phyloP scores from a whole-genome alignment of 441 rosid species.

The Populus trichocarpa region DNA sequence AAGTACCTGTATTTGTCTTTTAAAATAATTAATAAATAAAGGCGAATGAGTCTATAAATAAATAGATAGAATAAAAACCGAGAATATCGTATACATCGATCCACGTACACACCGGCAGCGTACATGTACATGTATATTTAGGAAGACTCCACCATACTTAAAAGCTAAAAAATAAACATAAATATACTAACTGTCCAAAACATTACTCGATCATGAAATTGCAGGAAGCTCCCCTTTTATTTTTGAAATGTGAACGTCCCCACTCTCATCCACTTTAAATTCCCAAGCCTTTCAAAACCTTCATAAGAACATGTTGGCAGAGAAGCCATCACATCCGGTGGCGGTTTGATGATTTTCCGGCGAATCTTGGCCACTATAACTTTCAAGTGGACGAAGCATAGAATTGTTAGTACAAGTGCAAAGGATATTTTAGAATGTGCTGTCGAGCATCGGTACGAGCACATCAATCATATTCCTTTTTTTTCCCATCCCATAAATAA shows the following conservation, averaged over 20 bases:
- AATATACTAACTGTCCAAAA: background rate
- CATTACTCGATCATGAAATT: background rate
- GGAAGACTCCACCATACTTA: background rate
- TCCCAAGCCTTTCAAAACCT: conserved; percentile 21
- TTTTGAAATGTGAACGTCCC: background rate
- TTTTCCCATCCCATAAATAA: conserved; percentile 45
- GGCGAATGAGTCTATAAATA: no score
- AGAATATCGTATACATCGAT: background rate
- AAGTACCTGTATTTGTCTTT: no score
- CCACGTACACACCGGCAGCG: background rate
- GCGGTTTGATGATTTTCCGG: conserved; percentile 39
- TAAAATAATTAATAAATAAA: no score
- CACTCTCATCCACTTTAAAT: conserved; percentile 27
- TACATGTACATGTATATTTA: background rate
- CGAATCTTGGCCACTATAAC: conserved; percentile 37
- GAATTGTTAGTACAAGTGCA: conserved; percentile 26
- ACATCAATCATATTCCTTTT: conserved; percentile 32
- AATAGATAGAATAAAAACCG: background rate
- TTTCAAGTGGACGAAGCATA: conserved; percentile 68
- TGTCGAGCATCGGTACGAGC: conserved; percentile 42
- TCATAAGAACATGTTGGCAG: conserved; percentile 18
- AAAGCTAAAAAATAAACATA: no score
- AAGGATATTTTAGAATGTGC: conserved; percentile 91
- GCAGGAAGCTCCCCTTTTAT: background rate
- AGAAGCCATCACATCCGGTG: conserved; percentile 22